Conservation (phyloP, 345 rosid genomes). For the Iberis pinnata region DNA sequence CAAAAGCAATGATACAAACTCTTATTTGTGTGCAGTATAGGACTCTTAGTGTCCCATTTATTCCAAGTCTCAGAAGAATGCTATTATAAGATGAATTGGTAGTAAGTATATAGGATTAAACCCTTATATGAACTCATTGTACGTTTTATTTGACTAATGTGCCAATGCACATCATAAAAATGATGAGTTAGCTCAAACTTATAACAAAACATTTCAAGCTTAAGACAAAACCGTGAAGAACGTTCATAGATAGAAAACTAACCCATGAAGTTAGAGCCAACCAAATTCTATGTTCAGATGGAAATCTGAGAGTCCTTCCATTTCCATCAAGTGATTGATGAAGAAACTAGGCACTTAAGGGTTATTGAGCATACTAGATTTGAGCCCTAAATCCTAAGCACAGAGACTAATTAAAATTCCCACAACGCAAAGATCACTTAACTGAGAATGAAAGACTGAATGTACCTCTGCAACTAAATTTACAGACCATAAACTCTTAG, state of each 20-base stretch:
- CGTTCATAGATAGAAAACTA: not conserved
- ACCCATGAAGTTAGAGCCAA: not conserved
- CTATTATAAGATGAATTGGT: not conserved
- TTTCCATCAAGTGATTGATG: not conserved
- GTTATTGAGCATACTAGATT: not conserved
- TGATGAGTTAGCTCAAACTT: not conserved
- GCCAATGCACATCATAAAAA: not conserved
- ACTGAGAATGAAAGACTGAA: not conserved
- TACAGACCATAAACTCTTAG: not conserved
- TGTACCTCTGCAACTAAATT: not conserved
- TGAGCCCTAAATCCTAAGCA: not conserved
- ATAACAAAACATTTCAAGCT: not conserved
- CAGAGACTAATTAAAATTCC: not conserved
- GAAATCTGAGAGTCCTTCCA: not conserved
- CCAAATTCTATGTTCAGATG: slow-evolving; percentile 3
- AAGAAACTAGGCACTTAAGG: not conserved
- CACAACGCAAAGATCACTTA: not conserved
- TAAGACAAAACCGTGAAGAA: not conserved
- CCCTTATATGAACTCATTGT: not conserved
- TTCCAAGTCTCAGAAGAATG: not conserved
- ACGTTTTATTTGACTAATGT: not conserved
- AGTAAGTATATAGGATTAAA: not conserved
- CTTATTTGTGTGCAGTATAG: slow-evolving; percentile 13
- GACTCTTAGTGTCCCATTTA: not conserved
- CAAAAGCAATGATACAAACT: slow-evolving; percentile 6